Evolutionary conservation across 306 rosid species (phyloP).

Genomic region (Leucaena leucocephala): DNA sequence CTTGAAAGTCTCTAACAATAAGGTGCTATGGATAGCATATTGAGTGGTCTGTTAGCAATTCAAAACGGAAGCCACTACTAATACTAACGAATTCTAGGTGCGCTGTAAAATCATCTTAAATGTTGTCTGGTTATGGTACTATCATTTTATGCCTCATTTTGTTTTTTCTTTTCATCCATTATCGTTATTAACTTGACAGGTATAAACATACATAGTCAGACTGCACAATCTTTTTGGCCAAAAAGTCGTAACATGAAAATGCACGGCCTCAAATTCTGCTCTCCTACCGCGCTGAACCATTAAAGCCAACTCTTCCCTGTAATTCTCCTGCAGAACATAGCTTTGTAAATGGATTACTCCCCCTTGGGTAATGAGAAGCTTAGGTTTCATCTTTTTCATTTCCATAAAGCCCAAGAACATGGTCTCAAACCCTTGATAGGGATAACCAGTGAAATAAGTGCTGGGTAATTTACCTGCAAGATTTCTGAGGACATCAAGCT

Average conservation of each 20-base stretch:
- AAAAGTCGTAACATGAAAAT: conserved; percentile 67
- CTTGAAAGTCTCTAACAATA: neutral
- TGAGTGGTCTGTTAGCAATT: too few species aligned
- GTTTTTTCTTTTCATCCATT: neutral
- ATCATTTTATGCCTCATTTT: neutral
- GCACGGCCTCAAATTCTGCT: conserved; percentile 90
- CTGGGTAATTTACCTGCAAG: conserved; percentile 56
- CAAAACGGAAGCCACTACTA: too few species aligned
- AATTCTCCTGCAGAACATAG: conserved; percentile 62
- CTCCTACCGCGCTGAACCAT: conserved; percentile 69
- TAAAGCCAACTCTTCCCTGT: conserved; percentile 67
- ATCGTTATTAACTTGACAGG: neutral
- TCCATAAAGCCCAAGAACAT: neutral
- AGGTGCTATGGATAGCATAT: neutral
- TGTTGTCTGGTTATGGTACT: neutral
- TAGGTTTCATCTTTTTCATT: neutral
- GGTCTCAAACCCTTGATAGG: conserved; percentile 4
- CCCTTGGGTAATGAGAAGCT: neutral
- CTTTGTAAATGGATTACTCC: neutral
- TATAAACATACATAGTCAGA: conserved; percentile 58
- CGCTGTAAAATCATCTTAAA: neutral
- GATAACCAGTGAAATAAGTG: conserved; percentile 1
- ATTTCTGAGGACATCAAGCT: conserved; percentile 76
- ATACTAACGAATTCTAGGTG: neutral
- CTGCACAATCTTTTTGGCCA: conserved; percentile 79